These are phyloP conservation scores for Globisporangium lucens DNA, from an alignment of 352 stramenopile genomes.

Conservation along the genomic window DNA sequence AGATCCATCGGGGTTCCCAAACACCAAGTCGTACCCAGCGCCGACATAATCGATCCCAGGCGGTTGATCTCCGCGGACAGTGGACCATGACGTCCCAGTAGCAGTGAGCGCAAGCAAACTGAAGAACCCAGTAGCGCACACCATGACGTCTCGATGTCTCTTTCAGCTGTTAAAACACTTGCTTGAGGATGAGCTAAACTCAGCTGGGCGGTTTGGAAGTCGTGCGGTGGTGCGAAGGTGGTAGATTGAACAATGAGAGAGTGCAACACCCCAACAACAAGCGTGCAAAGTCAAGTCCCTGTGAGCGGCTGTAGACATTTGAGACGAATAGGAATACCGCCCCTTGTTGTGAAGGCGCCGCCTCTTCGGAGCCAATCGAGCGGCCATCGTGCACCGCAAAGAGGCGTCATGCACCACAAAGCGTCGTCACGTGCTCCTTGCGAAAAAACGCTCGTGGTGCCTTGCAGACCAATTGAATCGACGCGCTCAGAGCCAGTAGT, in stretches of 20 bases:
- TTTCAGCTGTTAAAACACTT: background rate
- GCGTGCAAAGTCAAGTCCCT: background rate
- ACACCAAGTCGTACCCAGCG: slow-evolving; percentile 28
- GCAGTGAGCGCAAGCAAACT: background rate
- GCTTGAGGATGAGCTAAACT: too few species aligned
- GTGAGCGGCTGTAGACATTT: background rate
- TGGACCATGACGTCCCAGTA: background rate
- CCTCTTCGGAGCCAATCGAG: background rate
- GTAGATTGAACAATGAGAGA: background rate
- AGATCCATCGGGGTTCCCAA: slow-evolving; percentile 24
- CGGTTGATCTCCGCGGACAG: slow-evolving; percentile 16
- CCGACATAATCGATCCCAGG: slow-evolving; percentile 29
- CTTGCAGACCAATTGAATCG: background rate
- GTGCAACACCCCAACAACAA: background rate
- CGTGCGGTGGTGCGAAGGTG: too few species aligned
- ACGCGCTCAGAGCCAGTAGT: background rate
- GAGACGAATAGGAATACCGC: background rate
- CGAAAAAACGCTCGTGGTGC: background rate
- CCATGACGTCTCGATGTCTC: background rate
- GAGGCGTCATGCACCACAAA: background rate
- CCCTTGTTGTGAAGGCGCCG: background rate
- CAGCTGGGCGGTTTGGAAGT: too few species aligned
- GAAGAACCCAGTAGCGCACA: background rate
- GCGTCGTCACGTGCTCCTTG: background rate
- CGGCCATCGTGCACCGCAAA: background rate